A percentile compares a stretch with the other conserved stretches of the same genome.
phyloP scores from a whole-genome alignment of 192 early-diverging fungal species.

The Coemansia sp. region DNA sequence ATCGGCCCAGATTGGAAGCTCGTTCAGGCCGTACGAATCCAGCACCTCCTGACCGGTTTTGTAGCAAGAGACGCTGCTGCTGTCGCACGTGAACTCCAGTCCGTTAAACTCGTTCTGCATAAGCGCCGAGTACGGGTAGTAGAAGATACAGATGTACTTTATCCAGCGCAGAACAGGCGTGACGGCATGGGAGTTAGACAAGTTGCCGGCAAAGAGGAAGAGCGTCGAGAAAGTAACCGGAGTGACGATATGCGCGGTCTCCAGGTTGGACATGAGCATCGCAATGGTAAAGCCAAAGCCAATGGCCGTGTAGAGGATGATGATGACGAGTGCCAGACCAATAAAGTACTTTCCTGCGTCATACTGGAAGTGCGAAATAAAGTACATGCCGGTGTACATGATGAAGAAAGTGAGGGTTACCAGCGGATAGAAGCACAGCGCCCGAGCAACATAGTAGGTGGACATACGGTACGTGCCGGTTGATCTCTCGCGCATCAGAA shows the following conservation, averaged over 20 bases:
- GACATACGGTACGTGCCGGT: slow-evolving; percentile 57
- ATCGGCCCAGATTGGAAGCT: slow-evolving; percentile 20
- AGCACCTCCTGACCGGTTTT: slow-evolving; percentile 27
- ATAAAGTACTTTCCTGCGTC: slow-evolving; percentile 37
- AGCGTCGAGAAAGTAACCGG: slow-evolving; percentile 22
- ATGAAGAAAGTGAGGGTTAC: slow-evolving; percentile 23
- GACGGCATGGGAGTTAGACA: slow-evolving; percentile 34
- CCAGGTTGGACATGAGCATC: slow-evolving; percentile 25
- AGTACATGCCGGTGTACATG: slow-evolving; percentile 34
- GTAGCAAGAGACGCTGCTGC: slow-evolving; percentile 17
- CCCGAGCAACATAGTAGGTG: slow-evolving; percentile 46
- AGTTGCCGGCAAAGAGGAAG: slow-evolving; percentile 40
- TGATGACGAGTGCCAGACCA: slow-evolving; percentile 21
- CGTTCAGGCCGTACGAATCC: slow-evolving; percentile 25
- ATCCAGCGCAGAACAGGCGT: slow-evolving; percentile 51
- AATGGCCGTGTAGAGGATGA: slow-evolving; percentile 23
- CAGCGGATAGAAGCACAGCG: slow-evolving; percentile 52
- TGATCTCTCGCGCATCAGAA: slow-evolving; percentile 62
- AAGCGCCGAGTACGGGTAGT: slow-evolving; percentile 36
- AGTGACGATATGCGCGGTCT: slow-evolving; percentile 32
- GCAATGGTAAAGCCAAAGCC: slow-evolving; percentile 33
- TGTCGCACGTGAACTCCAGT: slow-evolving; percentile 27
- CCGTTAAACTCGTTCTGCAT: slow-evolving; percentile 49
- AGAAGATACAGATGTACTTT: slow-evolving; percentile 35
- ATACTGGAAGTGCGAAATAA: slow-evolving; percentile 35